Evolutionary conservation across 805 yeast species (phyloP).

Genomic region (Schwanniomyces vanrijiae): DNA sequence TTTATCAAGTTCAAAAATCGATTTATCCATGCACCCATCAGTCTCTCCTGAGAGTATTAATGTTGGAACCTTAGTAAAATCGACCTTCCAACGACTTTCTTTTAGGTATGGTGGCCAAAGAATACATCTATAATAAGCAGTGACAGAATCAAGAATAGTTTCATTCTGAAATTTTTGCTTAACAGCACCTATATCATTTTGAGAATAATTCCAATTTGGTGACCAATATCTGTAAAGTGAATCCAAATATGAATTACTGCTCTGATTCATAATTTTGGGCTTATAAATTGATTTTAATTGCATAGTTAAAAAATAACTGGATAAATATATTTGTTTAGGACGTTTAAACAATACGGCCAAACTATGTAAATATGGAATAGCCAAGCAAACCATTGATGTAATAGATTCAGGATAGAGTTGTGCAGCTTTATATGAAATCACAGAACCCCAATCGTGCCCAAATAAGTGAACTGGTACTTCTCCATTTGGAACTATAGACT

Average conservation of each 20-base stretch:
- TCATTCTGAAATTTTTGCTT: constrained; percentile 24
- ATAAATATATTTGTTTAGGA: constrained; percentile 34
- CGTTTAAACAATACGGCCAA: constrained; percentile 26
- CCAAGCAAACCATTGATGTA: constrained; percentile 33
- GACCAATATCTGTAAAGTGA: constrained; percentile 39
- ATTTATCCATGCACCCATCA: constrained; percentile 39
- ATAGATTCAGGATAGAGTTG: constrained; percentile 32
- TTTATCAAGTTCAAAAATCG: constrained; percentile 25
- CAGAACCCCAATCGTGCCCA: constrained; percentile 49
- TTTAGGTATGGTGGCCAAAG: constrained; percentile 18
- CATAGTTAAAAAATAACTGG: constrained; percentile 40
- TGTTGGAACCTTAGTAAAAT: constrained; percentile 36
- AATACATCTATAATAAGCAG: constrained; percentile 39
- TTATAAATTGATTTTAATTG: constrained; percentile 26
- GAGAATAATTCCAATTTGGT: constrained; percentile 34
- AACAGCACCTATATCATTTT: constrained; percentile 25
- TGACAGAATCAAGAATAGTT: constrained; percentile 30
- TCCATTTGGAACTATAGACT: constrained; percentile 15
- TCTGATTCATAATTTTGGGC: constrained; percentile 13
- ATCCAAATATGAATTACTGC: constrained; percentile 26
- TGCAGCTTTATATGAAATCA: constrained; percentile 34
- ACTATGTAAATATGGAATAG: constrained; percentile 36
- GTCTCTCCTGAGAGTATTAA: constrained; percentile 34
- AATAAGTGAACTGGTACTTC: constrained; percentile 33
- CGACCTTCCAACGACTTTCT: constrained; percentile 23